Evolutionary conservation across 2,329 filamentous ascomycete species (phyloP), one percentile per base, ranked within the genome.

Genomic region (Xylaria sp.): DNA sequence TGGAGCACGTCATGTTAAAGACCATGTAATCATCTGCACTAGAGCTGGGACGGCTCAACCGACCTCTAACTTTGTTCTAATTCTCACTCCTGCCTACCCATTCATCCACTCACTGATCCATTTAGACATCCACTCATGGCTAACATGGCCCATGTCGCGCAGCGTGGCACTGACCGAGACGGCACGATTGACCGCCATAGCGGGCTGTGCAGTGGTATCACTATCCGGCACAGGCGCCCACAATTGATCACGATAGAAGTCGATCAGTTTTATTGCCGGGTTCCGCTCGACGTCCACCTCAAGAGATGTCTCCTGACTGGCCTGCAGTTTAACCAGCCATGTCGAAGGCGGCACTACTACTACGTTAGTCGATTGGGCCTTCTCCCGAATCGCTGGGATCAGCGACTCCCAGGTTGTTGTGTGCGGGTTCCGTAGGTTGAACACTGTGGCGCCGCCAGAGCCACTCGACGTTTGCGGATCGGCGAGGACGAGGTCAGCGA

Each of bases 401-500:
- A 68, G 44, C 41, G 57, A 23, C 18, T 7, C 9, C 60, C 65
- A 70, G 2, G 55, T 28, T 13, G 15, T 15, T 6, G 56, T 68
- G 1, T 56, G n/a, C 15, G 65, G 68, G 44, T 70, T 68, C 18
- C 57, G 61, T 62, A 70, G 51, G 10, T 68, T 70, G 57, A 70
- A 68, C n/a, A 68, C 61, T 9, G 34, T 8, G 12, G 68, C 65
- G 23, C 51, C 68, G 23, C 51, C 68, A 7, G 13, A 18, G 32
- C 25, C 39, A 6, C 20, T 23, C 0, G 25, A 13, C 9, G 32
- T 58, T 7, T 44, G 28, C 3, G 44, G 7, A 41, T 7, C 25
- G 18, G 52, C 50, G 23, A 65, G 20, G 10, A 57, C 44, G n/a
- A 68, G 50, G 18, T 68, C 68, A 5, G 63, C 39, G n/a, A 68